phyloP scores from a whole-genome alignment of 441 rosid genomes.

The Biscutella laevigata region DNA sequence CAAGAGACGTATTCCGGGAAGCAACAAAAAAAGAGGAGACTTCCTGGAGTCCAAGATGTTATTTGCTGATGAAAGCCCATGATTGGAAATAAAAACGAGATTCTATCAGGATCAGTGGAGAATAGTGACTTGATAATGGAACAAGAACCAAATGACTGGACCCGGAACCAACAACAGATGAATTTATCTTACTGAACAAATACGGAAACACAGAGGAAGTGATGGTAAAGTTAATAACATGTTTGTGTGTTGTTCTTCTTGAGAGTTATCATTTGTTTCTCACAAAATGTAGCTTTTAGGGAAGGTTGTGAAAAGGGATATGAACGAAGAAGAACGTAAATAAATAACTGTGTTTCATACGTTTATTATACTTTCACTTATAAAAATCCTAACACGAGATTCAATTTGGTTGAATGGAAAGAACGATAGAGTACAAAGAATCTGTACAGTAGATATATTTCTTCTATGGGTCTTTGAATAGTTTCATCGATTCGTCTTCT shows the following conservation, averaged over 20 bases:
- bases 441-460: slow-evolving; percentile 23
- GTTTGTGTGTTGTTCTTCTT: background rate
- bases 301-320: background rate
- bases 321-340: background rate
- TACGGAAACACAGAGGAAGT: slow-evolving; percentile 34
- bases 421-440: slow-evolving; percentile 12
- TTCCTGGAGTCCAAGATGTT: slow-evolving; percentile 41
- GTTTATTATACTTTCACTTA: background rate
- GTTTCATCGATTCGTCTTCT: background rate
- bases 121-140: slow-evolving; percentile 33
- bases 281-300: slow-evolving; percentile 3
- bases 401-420: slow-evolving; percentile 3
- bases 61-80: slow-evolving; percentile 31
- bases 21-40: slow-evolving; percentile 47
- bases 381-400: slow-evolving; percentile 1
- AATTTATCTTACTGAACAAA: slow-evolving; percentile 42
- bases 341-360: background rate
- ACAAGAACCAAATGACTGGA: slow-evolving; percentile 30
- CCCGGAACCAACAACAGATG: slow-evolving; percentile 30
- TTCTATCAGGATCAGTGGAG: slow-evolving; percentile 30
- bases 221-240: slow-evolving; percentile 14
- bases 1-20: slow-evolving; percentile 31
- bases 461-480: slow-evolving; percentile 9
- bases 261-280: slow-evolving; percentile 1
- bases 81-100: slow-evolving; percentile 39